Evolutionary conservation across 768 basidiomycete genomes (phyloP), one percentile per base, ranked within the genome.

Genomic region (Mrakia frigida): DNA sequence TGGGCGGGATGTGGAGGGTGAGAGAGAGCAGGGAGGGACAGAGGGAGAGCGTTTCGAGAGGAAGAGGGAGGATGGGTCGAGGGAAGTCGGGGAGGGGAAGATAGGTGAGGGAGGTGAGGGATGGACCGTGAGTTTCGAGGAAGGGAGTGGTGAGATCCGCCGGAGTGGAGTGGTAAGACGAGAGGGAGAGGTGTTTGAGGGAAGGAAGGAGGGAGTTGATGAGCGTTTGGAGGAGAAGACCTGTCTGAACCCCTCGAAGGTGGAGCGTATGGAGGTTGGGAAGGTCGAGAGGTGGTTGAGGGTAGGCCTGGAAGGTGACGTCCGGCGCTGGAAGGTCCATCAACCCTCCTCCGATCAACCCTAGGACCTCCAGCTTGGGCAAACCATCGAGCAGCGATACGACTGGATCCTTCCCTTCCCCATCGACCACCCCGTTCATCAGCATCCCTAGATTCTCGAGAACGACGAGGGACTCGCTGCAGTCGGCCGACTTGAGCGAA

Each of bases 51-150:
- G 79, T 80, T 10, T 80, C 75, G 14, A 52, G 37, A 2, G 80
- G 80, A 0, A 81, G 81, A 33, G 76, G 74, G 14, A 80, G 61
- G 25, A 73, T 73, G 7, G 74, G 67, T 2, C 79, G 70, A 11
- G 81, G 81, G 77, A 80, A 82, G 61, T 81, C 80, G 60, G 78
- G 77, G 1, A 78, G 68, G 14, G 79, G 76, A 25, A 81, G 79
- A 61, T 81, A 82, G 0, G 82, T 81, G 11, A 83, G 75, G 0
- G 80, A 81, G 4, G 74, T 37, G 16, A 84, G 72, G 63, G 80
- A 80, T 1, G 63, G 16, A 0, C 82, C 82, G 65, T 84, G 82
- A 0, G 74, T 31, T 21, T 74, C 53, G 56, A 80, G 77, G 35
- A 84, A 77, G 1, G 73, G 73, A 5, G 76, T 70, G 4, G 81